phyloP scores from a whole-genome alignment of 305 asterid species.

The Fraxinus platypoda region DNA sequence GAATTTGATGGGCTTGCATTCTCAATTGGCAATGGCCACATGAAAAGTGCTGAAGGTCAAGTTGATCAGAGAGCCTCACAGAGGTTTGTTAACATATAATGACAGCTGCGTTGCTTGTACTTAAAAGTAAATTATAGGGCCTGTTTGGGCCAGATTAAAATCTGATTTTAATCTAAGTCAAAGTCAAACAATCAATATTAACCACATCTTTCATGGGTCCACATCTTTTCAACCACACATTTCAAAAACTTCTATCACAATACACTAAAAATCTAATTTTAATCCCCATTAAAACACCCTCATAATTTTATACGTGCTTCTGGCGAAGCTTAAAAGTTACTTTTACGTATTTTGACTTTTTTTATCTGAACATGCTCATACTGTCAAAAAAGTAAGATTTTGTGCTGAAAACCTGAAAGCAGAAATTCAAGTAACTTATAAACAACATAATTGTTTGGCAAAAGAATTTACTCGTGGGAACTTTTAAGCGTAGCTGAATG shows the following conservation, averaged over 20 bases:
- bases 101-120: neutral
- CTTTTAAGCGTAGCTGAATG: neutral
- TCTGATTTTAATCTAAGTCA: too few relatives aligned
- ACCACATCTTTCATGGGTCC: too few relatives aligned
- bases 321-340: neutral
- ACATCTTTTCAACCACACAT: too few relatives aligned
- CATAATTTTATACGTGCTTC: neutral
- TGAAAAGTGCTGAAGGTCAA: slow-evolving; percentile 54
- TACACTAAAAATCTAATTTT: too few relatives aligned
- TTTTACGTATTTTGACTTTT: neutral
- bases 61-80: slow-evolving; percentile 53
- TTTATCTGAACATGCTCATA: neutral
- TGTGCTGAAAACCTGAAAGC: neutral
- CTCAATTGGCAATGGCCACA: slow-evolving; percentile 69
- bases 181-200: too few relatives aligned
- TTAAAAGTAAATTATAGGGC: neutral
- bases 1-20: slow-evolving; percentile 81
- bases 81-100: slow-evolving; percentile 52
- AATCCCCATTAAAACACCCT: too few relatives aligned
- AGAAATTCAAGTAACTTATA: neutral
- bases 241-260: too few relatives aligned
- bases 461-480: neutral
- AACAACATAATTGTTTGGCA: neutral
- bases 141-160: too few relatives aligned
- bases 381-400: neutral